Evolutionary conservation across 176 grass and related monocot species (phyloP).

Genomic region (Aegilops umbellulata): DNA sequence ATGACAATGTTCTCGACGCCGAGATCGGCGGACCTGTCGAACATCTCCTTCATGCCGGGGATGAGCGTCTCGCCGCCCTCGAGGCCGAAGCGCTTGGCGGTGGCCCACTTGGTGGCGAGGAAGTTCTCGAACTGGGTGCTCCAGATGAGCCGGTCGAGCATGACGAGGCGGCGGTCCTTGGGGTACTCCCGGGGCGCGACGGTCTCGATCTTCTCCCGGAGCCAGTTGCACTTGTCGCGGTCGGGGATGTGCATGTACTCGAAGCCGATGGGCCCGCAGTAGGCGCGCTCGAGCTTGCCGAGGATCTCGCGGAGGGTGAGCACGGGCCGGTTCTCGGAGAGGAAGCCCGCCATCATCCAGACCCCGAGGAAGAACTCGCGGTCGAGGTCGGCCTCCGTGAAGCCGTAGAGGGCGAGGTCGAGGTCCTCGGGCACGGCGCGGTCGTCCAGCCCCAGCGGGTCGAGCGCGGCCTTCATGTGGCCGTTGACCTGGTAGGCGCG

Average conservation of each 20-base stretch:
- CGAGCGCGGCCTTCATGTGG: constrained; percentile 81
- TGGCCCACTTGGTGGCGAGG: constrained; percentile 91
- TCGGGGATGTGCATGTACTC: constrained; percentile 97
- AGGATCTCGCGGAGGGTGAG: constrained; percentile 85
- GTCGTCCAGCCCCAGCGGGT: constrained; percentile 70
- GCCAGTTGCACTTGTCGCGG: constrained; percentile 93
- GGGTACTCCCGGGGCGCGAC: constrained; percentile 43
- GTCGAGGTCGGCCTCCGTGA: constrained; percentile 79
- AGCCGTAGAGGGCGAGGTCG: constrained; percentile 58
- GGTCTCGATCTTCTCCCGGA: constrained; percentile 84
- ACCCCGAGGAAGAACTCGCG: constrained; percentile 94
- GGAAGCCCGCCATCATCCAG: constrained; percentile 81
- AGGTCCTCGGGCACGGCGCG: constrained; percentile 61
- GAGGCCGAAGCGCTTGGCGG: constrained; percentile 87
- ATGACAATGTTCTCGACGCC: constrained; percentile 92
- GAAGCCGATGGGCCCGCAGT: constrained; percentile 80
- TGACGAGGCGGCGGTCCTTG: constrained; percentile 63
- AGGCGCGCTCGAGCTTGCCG: constrained; percentile 81
- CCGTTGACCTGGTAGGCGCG: constrained; percentile 91
- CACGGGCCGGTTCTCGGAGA: constrained; percentile 85
- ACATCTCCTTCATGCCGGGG: constrained; percentile 99
- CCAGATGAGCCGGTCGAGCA: constrained; percentile 95
- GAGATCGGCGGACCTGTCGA: constrained; percentile 67
- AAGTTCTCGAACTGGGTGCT: constrained; percentile 98
- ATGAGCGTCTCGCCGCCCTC: constrained; percentile 92